These are phyloP conservation scores for Gnomoniopsis sp. DNA, from an alignment of 2,329 filamentous ascomycete species.

Conservation along the genomic window DNA sequence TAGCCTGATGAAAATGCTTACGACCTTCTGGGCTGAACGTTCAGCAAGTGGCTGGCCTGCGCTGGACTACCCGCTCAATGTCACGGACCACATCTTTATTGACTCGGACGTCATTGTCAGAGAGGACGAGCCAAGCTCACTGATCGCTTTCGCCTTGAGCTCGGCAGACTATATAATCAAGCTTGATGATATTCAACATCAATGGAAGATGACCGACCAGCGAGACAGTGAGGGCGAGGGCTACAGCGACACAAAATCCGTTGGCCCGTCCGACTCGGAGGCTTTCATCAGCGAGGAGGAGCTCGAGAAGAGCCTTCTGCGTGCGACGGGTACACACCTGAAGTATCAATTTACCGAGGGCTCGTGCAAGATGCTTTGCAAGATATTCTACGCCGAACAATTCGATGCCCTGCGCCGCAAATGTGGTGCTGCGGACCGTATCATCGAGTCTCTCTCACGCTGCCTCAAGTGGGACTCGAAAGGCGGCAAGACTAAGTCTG, in stretches of 20 bases:
- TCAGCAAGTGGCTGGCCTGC: slow-evolving; percentile 92
- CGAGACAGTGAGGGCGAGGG: slow-evolving; percentile 31
- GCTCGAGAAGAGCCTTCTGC: slow-evolving; percentile 80
- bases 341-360: slow-evolving; percentile 95
- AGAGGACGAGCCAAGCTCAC: slow-evolving; percentile 93
- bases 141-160: slow-evolving; percentile 88
- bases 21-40: slow-evolving; percentile 97
- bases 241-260: slow-evolving; percentile 27
- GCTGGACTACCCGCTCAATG: slow-evolving; percentile 85
- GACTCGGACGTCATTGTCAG: slow-evolving; percentile 96
- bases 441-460: slow-evolving; percentile 89
- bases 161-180: slow-evolving; percentile 85
- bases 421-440: slow-evolving; percentile 88
- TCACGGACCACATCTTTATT: slow-evolving; percentile 91
- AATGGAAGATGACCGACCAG: slow-evolving; percentile 41
- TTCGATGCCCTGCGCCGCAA: slow-evolving; percentile 93
- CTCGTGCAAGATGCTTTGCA: slow-evolving; percentile 92
- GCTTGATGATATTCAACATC: slow-evolving; percentile 61
- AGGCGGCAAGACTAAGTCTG: slow-evolving; percentile 94
- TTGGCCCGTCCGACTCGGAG: slow-evolving; percentile 34
- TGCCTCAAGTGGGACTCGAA: slow-evolving; percentile 98
- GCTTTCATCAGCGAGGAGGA: slow-evolving; percentile 60
- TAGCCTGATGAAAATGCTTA: slow-evolving; percentile 90
- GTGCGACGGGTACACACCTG: slow-evolving; percentile 84
- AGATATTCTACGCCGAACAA: slow-evolving; percentile 97